Percentiles rank a stretch among this genome's conserved stretches.
Evolutionary conservation across 2,329 filamentous ascomycete species (phyloP).

Genomic region (Phyllosticta citriasiana): DNA sequence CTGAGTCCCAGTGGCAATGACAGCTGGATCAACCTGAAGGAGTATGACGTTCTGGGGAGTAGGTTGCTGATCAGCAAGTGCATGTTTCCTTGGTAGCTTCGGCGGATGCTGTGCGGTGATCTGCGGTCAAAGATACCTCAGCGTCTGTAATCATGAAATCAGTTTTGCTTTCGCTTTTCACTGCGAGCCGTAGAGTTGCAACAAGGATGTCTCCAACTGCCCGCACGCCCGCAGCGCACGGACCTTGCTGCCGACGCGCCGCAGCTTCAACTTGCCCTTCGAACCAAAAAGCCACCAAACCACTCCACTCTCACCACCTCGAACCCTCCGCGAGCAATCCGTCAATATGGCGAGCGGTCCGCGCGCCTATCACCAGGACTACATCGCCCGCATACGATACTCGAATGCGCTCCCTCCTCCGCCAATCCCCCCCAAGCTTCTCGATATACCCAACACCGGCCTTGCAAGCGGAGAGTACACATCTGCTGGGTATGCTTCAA

Average conservation of each 20-base stretch:
- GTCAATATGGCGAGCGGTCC: constrained; percentile 8
- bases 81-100: constrained; percentile 31
- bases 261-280: constrained; percentile 1
- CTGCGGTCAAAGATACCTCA: not conserved
- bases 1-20: constrained; percentile 71
- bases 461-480: constrained; percentile 82
- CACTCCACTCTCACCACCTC: not conserved
- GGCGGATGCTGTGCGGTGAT: not conserved
- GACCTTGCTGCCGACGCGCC: not conserved
- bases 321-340: not conserved
- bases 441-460: constrained; percentile 92
- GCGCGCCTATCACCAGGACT: constrained; percentile 68
- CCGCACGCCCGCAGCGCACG: not conserved
- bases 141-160: not conserved
- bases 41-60: constrained; percentile 79
- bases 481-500: constrained; percentile 78
- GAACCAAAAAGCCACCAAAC: not conserved
- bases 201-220: not conserved
- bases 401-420: constrained; percentile 93
- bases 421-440: constrained; percentile 87
- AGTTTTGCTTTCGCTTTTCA: not conserved
- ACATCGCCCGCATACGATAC: constrained; percentile 91
- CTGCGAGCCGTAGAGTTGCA: not conserved
- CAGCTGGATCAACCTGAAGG: constrained; percentile 79
- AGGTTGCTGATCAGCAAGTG: constrained; percentile 55